Base-by-base conservation (phyloP, 2,329 filamentous ascomycete genomes). In the Ceratocystis ficicola region DNA sequence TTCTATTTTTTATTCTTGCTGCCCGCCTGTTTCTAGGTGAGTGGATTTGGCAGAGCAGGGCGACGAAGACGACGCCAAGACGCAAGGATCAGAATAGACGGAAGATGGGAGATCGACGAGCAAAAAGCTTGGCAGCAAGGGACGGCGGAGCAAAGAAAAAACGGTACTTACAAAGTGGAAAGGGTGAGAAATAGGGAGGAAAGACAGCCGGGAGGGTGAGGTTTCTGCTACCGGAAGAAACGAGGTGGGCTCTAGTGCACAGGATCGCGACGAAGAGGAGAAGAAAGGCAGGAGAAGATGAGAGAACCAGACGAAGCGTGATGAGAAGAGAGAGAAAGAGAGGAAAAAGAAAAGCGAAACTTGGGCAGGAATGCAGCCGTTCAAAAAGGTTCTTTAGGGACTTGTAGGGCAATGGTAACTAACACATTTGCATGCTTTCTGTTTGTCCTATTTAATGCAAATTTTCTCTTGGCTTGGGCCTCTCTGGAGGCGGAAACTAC, bases 251-350 rank as follows among this genome's bases (percentile, higher is more conserved):
- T 41, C 10, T 5, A 41, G 12, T 41, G 36, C 4, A 41, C 36
- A 15, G 12, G 36, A 41, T 15, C 36, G 12, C 10, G 12, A 41
- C 36, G 12, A 41, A 15, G 10, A 15, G 10, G 36, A 5, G 36
- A 41, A 41, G 20, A 20, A 48, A 48, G 5, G 5, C 46, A n/a
- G 5, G 12, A 15, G 15, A 46, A 46, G 12, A 46, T 10, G n/a
- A 59, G n/a, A 36, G 41, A 32, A 25, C 20, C 30, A 46, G 62
- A 64, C 44, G 62, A 44, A 41, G 65, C 66, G 46, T 32, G 12
- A 50, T 4, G 32, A 50, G 46, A 25, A 20, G 28, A 22, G 61
- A 28, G 32, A 32, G n/a, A 15, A 22, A 28, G 10, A 25, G 36
- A 62, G 41, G 59, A 36, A 62, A 25, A 12, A 28, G n/a, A n/a